phyloP scores from a whole-genome alignment of 2,329 filamentous ascomycete species.

The Aspergillus sergii region DNA sequence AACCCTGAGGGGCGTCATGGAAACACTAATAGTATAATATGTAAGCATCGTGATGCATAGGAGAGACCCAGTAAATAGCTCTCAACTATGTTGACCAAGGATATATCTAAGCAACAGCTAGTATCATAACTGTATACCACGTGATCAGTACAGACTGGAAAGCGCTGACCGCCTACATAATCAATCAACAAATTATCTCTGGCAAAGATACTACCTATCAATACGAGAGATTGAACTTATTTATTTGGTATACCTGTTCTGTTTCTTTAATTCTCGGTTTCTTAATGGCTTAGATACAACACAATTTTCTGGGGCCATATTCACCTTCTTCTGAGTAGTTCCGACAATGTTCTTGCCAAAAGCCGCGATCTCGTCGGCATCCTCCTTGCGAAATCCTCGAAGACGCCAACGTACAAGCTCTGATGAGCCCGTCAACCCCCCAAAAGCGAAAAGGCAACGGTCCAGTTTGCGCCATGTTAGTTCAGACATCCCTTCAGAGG shows the following conservation, averaged over 20 bases:
- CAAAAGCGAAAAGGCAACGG: conserved; percentile 50
- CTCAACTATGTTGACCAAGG: not conserved
- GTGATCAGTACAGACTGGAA: not conserved
- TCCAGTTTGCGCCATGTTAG: conserved; percentile 44
- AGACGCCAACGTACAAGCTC: conserved; percentile 45
- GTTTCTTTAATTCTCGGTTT: not conserved
- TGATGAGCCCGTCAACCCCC: conserved; percentile 49
- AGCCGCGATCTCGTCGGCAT: conserved; percentile 27
- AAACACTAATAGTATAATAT: conserved; percentile 14
- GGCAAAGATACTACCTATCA: not conserved
- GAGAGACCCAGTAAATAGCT: not conserved
- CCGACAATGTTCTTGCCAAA: conserved; percentile 44
- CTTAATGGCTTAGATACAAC: not conserved
- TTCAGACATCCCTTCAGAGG: conserved; percentile 30
- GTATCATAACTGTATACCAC: not conserved
- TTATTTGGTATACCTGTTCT: too few relatives aligned
- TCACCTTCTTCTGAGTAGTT: not conserved
- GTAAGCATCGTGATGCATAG: conserved; percentile 10
- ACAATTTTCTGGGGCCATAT: not conserved
- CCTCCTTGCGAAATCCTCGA: conserved; percentile 38
- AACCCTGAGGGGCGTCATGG: conserved; percentile 20
- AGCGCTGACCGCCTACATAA: conserved; percentile 11
- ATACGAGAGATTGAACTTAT: not conserved
- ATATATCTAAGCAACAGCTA: not conserved
- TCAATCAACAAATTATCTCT: conserved; percentile 1